phyloP scores from a whole-genome alignment of 495 filamentous ascomycete species.

The Lophium mytilinum region DNA sequence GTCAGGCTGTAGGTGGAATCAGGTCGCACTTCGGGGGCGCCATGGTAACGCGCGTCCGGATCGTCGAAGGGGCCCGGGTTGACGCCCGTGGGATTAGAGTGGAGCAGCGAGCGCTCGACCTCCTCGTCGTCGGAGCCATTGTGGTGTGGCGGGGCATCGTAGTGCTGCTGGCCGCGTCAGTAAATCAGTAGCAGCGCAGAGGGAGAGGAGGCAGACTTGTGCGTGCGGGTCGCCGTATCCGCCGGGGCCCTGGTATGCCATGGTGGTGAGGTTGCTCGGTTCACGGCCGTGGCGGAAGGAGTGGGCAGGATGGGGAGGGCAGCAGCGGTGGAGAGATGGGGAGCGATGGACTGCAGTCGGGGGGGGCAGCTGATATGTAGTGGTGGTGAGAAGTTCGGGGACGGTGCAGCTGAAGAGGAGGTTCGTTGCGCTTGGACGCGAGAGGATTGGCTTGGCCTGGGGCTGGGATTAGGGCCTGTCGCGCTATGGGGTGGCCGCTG shows the following conservation, averaged over 20 bases:
- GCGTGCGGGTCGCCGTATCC: constrained; percentile 20
- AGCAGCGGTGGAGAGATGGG: not conserved
- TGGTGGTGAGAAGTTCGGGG: not conserved
- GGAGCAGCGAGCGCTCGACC: constrained; percentile 63
- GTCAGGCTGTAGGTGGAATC: constrained; percentile 73
- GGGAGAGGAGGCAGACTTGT: not conserved
- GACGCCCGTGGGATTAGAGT: constrained; percentile 51
- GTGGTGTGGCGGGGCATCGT: constrained; percentile 42
- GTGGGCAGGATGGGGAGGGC: not conserved
- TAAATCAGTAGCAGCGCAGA: not conserved
- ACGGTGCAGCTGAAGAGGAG: constrained; percentile 12
- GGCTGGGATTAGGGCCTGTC: constrained; percentile 2
- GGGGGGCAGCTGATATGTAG: not conserved
- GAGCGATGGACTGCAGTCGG: not conserved
- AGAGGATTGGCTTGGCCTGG: not conserved
- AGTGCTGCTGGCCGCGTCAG: constrained; percentile 33
- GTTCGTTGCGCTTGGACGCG: constrained; percentile 6
- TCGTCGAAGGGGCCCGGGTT: constrained; percentile 66
- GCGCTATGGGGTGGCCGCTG: not conserved
- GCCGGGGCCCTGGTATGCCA: constrained; percentile 27
- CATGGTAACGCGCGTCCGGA: constrained; percentile 42
- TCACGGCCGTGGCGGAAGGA: not conserved
- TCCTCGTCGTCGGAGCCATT: constrained; percentile 65
- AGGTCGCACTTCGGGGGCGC: constrained; percentile 47
- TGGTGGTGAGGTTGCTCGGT: constrained; percentile 4